phyloP scores from a whole-genome alignment of 352 stramenopile species.

The Phytophthora europaea region DNA sequence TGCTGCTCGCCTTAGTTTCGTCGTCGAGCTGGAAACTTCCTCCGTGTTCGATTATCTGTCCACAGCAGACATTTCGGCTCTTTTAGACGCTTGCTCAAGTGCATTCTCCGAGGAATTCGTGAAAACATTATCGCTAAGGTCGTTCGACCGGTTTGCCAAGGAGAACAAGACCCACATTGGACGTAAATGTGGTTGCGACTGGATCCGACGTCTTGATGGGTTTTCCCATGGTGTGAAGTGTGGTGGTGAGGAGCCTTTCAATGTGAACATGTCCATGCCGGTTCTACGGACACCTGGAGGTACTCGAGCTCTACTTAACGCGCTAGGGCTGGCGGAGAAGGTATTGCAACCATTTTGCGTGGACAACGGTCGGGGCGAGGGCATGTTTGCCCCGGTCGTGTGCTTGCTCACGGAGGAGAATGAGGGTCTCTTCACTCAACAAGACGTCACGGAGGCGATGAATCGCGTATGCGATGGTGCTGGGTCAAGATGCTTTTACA shows the following conservation, averaged over 20 bases:
- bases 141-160: conserved; percentile 10
- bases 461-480: conserved; percentile 5
- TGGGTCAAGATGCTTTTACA: conserved; percentile 19
- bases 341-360: not conserved
- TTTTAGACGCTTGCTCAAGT: conserved; percentile 1
- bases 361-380: not conserved
- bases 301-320: conserved; percentile 2
- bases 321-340: conserved; percentile 5
- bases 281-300: conserved; percentile 5
- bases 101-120: conserved; percentile 5
- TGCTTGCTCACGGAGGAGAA: conserved; percentile 1
- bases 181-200: conserved; percentile 22
- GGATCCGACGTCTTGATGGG: conserved; percentile 22
- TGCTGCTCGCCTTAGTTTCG: conserved; percentile 1
- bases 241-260: not conserved
- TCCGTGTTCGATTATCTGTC: conserved; percentile 6
- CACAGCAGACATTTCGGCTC: not conserved
- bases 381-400: conserved; percentile 7
- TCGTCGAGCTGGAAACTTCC: conserved; percentile 11
- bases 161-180: conserved; percentile 21
- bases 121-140: not conserved
- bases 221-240: not conserved
- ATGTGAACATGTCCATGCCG: conserved; percentile 4
- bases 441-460: conserved; percentile 9
- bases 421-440: not conserved